phyloP scores from a whole-genome alignment of 2,329 filamentous ascomycete genomes.

The Aureobasidium sp. region DNA sequence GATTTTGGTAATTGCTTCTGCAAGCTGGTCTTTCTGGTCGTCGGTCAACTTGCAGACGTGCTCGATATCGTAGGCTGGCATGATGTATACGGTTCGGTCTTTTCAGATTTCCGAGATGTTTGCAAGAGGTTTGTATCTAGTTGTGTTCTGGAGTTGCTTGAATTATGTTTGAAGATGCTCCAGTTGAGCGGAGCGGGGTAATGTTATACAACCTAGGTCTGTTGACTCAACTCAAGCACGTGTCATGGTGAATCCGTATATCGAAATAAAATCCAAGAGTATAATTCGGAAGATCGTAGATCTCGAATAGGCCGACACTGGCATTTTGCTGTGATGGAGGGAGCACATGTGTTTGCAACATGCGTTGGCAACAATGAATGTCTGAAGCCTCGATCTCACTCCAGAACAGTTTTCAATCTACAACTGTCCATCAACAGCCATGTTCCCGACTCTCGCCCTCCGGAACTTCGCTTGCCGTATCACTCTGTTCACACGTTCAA shows the following conservation, averaged over 20 bases:
- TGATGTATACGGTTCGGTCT: slow-evolving; percentile 23
- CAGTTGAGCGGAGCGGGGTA: slow-evolving; percentile 18
- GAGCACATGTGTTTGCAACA: not conserved
- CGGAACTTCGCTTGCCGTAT: slow-evolving; percentile 56
- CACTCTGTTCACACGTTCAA: slow-evolving; percentile 78
- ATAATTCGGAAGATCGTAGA: not conserved
- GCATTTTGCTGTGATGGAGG: not conserved
- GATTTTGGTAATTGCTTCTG: slow-evolving; percentile 44
- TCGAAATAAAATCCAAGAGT: too few relatives aligned
- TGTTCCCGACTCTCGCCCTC: slow-evolving; percentile 28
- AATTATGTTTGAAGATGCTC: not conserved
- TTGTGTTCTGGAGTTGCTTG: not conserved
- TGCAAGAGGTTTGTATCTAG: not conserved
- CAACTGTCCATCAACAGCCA: not conserved
- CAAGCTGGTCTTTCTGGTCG: slow-evolving; percentile 43
- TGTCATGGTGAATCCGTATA: not conserved
- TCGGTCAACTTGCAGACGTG: slow-evolving; percentile 38
- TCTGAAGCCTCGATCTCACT: not conserved
- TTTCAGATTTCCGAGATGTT: not conserved
- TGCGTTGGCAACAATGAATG: not conserved
- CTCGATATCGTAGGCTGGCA: slow-evolving; percentile 52
- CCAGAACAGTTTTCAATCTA: not conserved
- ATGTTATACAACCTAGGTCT: not conserved
- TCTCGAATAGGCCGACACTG: too few relatives aligned
- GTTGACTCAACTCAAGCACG: slow-evolving; percentile 3